These are phyloP conservation scores for Penstemon davidsonii DNA, from an alignment of 257 asterid genomes.

Conservation along the genomic window DNA sequence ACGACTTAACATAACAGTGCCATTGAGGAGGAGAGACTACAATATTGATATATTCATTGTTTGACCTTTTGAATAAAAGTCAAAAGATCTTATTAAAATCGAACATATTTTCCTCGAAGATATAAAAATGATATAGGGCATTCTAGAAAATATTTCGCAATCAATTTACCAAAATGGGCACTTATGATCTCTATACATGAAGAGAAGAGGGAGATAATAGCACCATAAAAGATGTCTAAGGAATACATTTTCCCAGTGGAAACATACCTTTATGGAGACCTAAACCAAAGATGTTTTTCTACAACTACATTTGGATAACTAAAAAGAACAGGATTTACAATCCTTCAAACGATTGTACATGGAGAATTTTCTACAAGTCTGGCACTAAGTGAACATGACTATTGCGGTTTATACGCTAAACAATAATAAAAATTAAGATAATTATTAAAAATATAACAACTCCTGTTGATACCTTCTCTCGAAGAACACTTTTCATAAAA, in stretches of 20 bases:
- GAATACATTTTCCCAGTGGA: not conserved
- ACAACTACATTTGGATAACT: not conserved
- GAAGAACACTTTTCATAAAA: constrained; percentile 71
- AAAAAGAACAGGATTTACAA: not conserved
- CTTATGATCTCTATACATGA: no score
- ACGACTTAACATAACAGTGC: constrained; percentile 13
- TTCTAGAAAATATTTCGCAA: no score
- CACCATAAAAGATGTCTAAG: not conserved
- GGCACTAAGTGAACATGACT: not conserved
- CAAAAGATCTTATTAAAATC: no score
- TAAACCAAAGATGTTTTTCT: not conserved
- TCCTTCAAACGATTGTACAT: not conserved
- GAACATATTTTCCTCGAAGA: no score
- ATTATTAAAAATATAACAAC: not conserved
- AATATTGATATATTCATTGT: not conserved
- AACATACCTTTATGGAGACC: not conserved
- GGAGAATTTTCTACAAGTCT: not conserved
- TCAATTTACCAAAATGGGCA: no score
- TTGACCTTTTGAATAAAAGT: no score
- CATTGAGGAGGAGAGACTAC: not conserved
- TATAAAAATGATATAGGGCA: not conserved
- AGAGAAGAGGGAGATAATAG: not conserved
- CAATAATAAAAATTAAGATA: not conserved
- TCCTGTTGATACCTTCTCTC: constrained; percentile 62
- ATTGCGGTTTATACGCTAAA: no score